Percentiles rank a stretch among this genome's conserved stretches.
These are phyloP conservation scores for Paecilomyces sp. DNA, from an alignment of 2,329 filamentous ascomycete genomes.

Conservation along the genomic window DNA sequence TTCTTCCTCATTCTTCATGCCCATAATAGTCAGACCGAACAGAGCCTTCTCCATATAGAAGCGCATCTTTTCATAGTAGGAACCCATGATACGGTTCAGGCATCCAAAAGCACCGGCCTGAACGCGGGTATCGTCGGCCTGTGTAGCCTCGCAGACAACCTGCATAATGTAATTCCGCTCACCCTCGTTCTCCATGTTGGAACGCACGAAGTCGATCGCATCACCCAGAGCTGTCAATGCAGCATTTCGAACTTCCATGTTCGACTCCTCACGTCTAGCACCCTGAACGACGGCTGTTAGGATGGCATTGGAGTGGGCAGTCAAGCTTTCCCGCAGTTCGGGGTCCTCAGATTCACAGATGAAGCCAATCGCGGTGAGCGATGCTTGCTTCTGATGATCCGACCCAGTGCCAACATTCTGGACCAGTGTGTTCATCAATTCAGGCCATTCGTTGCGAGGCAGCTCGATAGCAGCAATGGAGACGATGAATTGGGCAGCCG, in stretches of 20 bases:
- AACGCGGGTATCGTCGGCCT: constrained; percentile 82
- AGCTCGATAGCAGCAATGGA: constrained; percentile 93
- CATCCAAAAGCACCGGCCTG: constrained; percentile 96
- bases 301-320: constrained; percentile 92
- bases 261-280: constrained; percentile 91
- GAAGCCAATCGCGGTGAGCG: constrained; percentile 92
- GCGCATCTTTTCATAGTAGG: constrained; percentile 99
- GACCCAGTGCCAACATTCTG: constrained; percentile 84
- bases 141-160: constrained; percentile 97
- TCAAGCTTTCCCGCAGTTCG: constrained; percentile 73
- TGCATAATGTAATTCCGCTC: constrained; percentile 99
- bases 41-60: constrained; percentile 99
- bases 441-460: constrained; percentile 85
- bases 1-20: constrained; percentile 97
- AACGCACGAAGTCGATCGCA: constrained; percentile 93
- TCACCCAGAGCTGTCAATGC: constrained; percentile 92
- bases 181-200: constrained; percentile 98
- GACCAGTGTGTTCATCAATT: constrained; percentile 82
- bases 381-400: constrained; percentile 88
- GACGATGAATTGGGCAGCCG: constrained; percentile 89
- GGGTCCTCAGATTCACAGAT: constrained; percentile 93
- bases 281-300: constrained; percentile 96
- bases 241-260: constrained; percentile 80
- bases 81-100: constrained; percentile 94
- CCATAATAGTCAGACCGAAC: constrained; percentile 92